Evolutionary conservation across 768 basidiomycete species (phyloP), one percentile per base, ranked within the genome.

Genomic region (Mycena alexandri): DNA sequence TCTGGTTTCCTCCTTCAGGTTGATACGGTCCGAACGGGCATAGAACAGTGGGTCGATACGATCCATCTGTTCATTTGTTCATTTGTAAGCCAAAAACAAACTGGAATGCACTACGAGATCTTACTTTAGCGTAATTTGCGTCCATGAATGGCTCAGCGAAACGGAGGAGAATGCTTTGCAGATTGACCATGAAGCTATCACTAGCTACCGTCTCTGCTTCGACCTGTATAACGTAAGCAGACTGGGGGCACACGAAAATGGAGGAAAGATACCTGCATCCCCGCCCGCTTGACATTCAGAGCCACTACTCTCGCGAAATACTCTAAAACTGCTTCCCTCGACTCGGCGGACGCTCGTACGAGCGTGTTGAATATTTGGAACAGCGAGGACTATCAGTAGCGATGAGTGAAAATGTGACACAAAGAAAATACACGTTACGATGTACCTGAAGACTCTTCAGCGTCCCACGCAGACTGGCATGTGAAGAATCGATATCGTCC

Each of bases 131-230:
- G 72, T 91, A 98, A 60, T 85, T 88, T 0, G 93, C 90, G 76
- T 99, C 97, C 85, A 99, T 94, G 74, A 98, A 97, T 0, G 97
- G 97, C 71, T 96, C 94, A 33, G 95, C 91, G 73, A 99, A 92
- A 16, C 90, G 87, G 52, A 95, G 83, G 24, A 99, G 79, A 16
- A 98, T 81, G n/a, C 84, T 85, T 71, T 96, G 93, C 36, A 96
- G 74, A 72, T 98, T 99, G 65, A 93, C 85, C 91, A 99, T 93
- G 77, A 95, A 98, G 63, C 93, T 90, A 75, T 99, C 97, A 0
- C 90, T 90, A 1, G 96, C 89, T 13, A 99, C 96, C 0, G 93
- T 94, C 12, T 87, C 86, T 1, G 90, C 87, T 63, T 98, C 94
- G 36, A 98, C 93, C 89, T 94, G 63, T 33, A 48, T 16, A 14